Conservation (phyloP, 1,284 basidiomycete genomes). For the Boletus nobilissimus region DNA sequence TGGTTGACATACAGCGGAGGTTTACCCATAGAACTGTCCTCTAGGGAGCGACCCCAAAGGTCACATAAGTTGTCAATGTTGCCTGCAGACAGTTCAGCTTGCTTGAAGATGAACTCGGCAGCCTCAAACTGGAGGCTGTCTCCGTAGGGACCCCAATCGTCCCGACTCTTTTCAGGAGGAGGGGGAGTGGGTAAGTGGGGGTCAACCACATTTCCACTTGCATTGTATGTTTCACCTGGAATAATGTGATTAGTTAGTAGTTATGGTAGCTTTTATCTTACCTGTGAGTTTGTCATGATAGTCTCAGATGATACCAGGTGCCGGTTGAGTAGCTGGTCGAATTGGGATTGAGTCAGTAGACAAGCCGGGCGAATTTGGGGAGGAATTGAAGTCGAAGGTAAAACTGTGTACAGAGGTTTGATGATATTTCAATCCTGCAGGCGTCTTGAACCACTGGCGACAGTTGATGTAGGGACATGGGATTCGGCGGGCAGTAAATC, state of each 20-base stretch:
- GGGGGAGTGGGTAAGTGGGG: no score
- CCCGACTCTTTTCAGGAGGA: no score
- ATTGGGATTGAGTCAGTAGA: no score
- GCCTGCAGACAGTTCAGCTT: background rate
- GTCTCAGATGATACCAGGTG: no score
- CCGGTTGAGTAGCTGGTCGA: no score
- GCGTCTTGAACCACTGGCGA: background rate
- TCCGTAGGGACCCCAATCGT: no score
- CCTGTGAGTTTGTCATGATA: background rate
- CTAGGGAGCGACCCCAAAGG: slow-evolving; percentile 6
- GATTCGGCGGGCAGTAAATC: background rate
- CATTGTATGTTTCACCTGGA: background rate
- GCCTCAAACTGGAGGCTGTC: no score
- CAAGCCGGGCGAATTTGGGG: no score
- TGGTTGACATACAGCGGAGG: slow-evolving; percentile 14
- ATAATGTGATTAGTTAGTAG: no score
- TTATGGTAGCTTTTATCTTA: no score
- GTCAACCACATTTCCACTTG: no score
- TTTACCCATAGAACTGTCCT: background rate
- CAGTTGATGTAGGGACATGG: background rate
- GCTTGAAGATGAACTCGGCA: background rate
- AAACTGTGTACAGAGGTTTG: background rate
- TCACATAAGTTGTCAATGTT: slow-evolving; percentile 3
- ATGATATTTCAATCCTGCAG: background rate
- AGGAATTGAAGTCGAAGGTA: no score